A percentile compares a stretch with the other conserved stretches of the same genome.
Conservation (phyloP, 768 basidiomycete genomes). For the Lactarius hatsudake region DNA sequence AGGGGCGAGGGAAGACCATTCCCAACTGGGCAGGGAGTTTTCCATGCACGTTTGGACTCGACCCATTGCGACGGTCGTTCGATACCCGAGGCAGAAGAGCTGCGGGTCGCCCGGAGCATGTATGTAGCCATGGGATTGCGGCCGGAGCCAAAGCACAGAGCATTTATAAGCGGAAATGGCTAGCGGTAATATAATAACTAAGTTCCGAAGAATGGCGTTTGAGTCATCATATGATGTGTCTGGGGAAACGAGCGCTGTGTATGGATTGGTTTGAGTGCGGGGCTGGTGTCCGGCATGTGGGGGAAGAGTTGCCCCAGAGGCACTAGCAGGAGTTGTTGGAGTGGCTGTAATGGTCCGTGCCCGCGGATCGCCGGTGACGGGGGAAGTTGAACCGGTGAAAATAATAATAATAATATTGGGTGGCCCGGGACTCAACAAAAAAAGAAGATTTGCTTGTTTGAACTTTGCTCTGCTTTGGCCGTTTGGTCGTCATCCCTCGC, state of each 20-base stretch:
- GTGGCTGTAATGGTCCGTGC: neutral
- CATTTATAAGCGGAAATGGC: neutral
- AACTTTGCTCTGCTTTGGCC: constrained; percentile 4
- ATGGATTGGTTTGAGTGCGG: constrained; percentile 2
- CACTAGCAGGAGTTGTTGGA: neutral
- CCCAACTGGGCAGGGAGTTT: neutral
- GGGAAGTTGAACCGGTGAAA: neutral
- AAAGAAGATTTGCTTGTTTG: neutral
- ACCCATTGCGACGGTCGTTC: neutral
- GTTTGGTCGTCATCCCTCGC: constrained; percentile 15
- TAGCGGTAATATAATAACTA: neutral
- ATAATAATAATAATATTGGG: neutral
- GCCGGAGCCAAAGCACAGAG: constrained; percentile 11
- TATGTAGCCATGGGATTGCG: constrained; percentile 1
- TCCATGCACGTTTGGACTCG: constrained; percentile 8
- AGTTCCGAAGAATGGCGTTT: constrained; percentile 4
- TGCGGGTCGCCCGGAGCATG: constrained; percentile 3
- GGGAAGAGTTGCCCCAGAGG: constrained; percentile 6
- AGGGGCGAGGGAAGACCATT: neutral
- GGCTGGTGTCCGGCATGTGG: constrained; percentile 1
- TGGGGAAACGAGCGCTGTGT: constrained; percentile 16
- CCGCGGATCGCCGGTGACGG: constrained; percentile 18
- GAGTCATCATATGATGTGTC: constrained; percentile 20
- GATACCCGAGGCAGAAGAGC: constrained; percentile 10
- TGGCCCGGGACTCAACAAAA: neutral